Base-by-base conservation (phyloP, 2,329 filamentous ascomycete genomes). In the Aureobasidium namibiae region DNA sequence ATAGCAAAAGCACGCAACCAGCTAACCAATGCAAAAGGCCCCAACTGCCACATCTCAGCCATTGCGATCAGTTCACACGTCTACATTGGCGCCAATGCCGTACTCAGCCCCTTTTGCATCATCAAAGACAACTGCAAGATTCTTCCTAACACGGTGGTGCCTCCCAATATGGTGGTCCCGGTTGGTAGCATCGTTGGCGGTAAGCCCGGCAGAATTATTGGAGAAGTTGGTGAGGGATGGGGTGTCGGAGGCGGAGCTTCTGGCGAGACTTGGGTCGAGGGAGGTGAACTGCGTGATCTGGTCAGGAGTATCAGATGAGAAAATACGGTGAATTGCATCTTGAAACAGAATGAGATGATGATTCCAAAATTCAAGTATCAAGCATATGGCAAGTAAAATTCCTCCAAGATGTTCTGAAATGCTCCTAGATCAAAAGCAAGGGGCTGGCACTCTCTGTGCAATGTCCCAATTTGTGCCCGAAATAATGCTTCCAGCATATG, bases 121-220 rank as follows among this genome's bases (percentile, higher is more conserved):
- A 83, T 97, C 69, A 96, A 96, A 73, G 94, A 97, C 72, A 95
- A 90, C 69, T 90, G 95, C 49, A 87, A 88, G 71, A 84, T 99
- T 41, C 75, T 97, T 65, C 90, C 96, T 61, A 88, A 88, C 31
- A 84, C 89, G 0, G 86, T 96, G 4, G 82, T 99, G 6, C 89
- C 94, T 2, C 80, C 88, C 0, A 88, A 90, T 62, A 95, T 95
- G 86, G 90, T 97, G 24, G 88, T 97, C 59, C 91, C 92, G 1
- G 92, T 90, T 69, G 95, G 94, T 71, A 92, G 87, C 59, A 83
- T 97, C 59, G 91, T 99, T n/a, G 92, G 87, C 0, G 91, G 91
- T 0, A 79, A 83, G 68, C 91, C 91, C 1, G 91, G 86, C 0
- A 79, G 87, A 59, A 87, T 95, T 49, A 81, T 95, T 4, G 90